Evolutionary conservation across 257 asterid species (phyloP).

Genomic region (Voacanga thouarsii): DNA sequence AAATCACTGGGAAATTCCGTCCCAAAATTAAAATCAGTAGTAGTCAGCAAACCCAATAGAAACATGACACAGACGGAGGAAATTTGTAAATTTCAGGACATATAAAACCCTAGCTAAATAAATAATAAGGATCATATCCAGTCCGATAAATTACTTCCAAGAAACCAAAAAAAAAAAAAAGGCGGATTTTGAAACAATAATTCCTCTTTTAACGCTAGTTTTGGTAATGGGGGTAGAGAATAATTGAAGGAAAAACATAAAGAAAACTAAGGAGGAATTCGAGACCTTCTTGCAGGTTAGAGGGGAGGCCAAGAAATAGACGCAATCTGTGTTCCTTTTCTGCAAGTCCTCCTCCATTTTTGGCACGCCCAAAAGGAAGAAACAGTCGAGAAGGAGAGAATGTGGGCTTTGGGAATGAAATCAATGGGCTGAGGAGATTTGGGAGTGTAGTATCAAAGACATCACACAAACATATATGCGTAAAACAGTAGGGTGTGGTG

Average conservation of each 20-base stretch:
- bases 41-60: neutral
- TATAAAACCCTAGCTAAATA: neutral
- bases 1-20: no score
- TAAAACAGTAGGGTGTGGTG: neutral
- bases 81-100: neutral
- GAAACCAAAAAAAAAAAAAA: neutral
- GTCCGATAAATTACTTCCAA: neutral
- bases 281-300: conserved; percentile 91
- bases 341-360: conserved; percentile 59
- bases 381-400: neutral
- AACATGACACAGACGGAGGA: neutral
- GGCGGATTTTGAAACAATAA: neutral
- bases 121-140: neutral
- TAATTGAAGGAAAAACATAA: neutral
- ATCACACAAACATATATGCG: no score
- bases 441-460: neutral
- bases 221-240: neutral
- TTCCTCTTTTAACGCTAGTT: neutral
- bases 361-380: neutral
- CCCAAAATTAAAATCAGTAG: neutral
- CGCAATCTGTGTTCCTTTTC: conserved; percentile 82
- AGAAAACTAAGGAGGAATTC: neutral
- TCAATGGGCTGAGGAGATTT: neutral
- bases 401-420: neutral
- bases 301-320: conserved; percentile 91